Evolutionary conservation across 192 early-diverging fungal genomes (phyloP), one percentile per base, ranked within the genome.

Genomic region (Linnemannia hyalina): DNA sequence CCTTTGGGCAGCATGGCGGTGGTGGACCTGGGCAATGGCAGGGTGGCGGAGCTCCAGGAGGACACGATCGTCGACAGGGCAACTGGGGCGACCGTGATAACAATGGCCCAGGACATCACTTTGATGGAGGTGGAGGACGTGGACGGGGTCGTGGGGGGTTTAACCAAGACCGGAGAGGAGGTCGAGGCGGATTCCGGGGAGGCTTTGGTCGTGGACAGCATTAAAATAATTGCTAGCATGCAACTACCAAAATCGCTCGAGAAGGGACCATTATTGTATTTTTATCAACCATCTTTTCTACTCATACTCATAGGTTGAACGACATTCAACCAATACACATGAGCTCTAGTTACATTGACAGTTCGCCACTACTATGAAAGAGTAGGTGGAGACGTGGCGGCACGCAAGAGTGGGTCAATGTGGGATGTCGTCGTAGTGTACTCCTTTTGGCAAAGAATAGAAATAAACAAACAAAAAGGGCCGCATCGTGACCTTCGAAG

Each of bases 141-240:
- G 83, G 83, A 63, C 74, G 83, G 23, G 83, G 83, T 20, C 78
- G 83, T 23, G 83, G 83, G 13, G 83, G 83, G 8, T 85, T 80
- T 32, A 83, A 83, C 40, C 83, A 85, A 54, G 83, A 85, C 63
- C 83, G 83, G 20, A 73, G 83, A 29, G 82, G 75, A 7, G 70
- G 83, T 8, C 77, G 83, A 16, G 82, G 82, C 0, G 82, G 82
- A 23, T 78, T 75, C 63, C 78, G 83, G 2, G 82, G 82, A 46
- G 77, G 82, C 18, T 75, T 69, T 57, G 72, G 77, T 32, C 74
- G 78, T 11, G 82, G 60, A 15, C 60, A 65, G 13, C 60, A 65
- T 26, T 65, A 65, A 52, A 52, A 16, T 18, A 20, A 52, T 52
- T 22, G 18, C 49, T 6, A 52, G 49, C 49, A 52, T 52, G 49